Conservation (phyloP, 768 basidiomycete genomes). For the Russula griseocarnosa region DNA sequence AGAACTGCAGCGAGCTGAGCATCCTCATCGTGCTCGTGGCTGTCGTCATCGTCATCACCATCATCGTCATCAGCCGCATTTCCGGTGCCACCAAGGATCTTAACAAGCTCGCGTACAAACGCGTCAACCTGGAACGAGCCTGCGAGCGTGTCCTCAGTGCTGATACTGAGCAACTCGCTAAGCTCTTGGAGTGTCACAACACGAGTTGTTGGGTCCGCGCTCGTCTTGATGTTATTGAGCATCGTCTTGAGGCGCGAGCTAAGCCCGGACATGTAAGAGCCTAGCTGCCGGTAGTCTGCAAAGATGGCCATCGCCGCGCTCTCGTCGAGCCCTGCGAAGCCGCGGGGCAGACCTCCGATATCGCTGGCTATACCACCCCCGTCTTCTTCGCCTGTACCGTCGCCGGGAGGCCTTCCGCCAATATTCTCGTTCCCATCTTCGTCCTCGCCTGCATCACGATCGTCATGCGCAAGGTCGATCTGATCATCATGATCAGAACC, state of each 20-base stretch:
- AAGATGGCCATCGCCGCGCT: conserved; percentile 74
- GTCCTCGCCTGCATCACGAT: conserved; percentile 48
- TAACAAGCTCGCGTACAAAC: conserved; percentile 88
- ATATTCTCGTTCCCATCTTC: conserved; percentile 46
- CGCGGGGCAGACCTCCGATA: conserved; percentile 22
- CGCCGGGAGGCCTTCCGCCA: conserved; percentile 35
- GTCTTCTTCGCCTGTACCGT: conserved; percentile 36
- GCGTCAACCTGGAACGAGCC: conserved; percentile 94
- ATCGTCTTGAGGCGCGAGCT: conserved; percentile 85
- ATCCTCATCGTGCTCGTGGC: conserved; percentile 70
- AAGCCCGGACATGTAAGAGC: conserved; percentile 90
- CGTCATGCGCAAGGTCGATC: conserved; percentile 42
- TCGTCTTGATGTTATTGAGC: conserved; percentile 81
- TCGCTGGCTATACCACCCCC: conserved; percentile 37
- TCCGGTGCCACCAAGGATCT: conserved; percentile 80
- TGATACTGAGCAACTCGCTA: conserved; percentile 91
- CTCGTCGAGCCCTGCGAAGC: conserved; percentile 49
- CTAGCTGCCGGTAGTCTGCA: conserved; percentile 82
- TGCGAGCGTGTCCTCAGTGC: conserved; percentile 93
- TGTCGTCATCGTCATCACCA: conserved; percentile 57
- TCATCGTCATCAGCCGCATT: conserved; percentile 70
- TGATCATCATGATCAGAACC: conserved; percentile 48
- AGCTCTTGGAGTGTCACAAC: conserved; percentile 90
- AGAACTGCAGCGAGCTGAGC: conserved; percentile 84
- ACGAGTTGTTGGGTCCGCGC: conserved; percentile 80